A percentile compares a stretch with the other conserved stretches of the same genome.
Conservation (phyloP, 169 alveolate genomes). For the Eimeria maxima region DNA sequence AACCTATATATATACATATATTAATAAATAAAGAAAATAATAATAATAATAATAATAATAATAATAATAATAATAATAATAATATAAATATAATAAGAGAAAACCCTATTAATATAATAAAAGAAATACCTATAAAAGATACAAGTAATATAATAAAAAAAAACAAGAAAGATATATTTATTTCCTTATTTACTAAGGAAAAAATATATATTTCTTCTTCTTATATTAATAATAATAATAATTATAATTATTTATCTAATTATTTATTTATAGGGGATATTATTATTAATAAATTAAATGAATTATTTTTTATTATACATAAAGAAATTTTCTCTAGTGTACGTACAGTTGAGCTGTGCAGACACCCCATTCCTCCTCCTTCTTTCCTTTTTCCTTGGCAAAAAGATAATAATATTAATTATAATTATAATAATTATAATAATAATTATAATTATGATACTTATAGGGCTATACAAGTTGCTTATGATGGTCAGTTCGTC, state of each 20-base stretch:
- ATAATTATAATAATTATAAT: too few species aligned
- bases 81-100: too few species aligned
- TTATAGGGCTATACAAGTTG: not conserved
- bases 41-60: not conserved
- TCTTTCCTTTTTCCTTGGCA: conserved; percentile 24
- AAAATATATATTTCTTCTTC: conserved; percentile 36
- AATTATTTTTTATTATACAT: conserved; percentile 4
- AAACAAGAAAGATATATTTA: not conserved
- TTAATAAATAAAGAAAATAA: not conserved
- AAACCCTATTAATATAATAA: not conserved
- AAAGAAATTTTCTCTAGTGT: conserved; percentile 38
- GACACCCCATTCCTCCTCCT: conserved; percentile 71
- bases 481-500: not conserved
- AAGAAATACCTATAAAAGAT: conserved; percentile 12
- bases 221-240: too few species aligned
- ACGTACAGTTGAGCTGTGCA: conserved; percentile 54
- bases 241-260: too few species aligned
- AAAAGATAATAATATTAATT: too few species aligned
- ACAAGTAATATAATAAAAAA: not conserved
- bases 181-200: not conserved
- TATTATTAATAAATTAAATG: not conserved
- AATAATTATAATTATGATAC: too few species aligned
- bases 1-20: conserved; percentile 49
- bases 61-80: too few species aligned
- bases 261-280: too few species aligned